A percentile compares a stretch with the other conserved stretches of the same genome.
These are phyloP conservation scores for Leonotis leonurus DNA, from an alignment of 257 asterid genomes.

Conservation along the genomic window DNA sequence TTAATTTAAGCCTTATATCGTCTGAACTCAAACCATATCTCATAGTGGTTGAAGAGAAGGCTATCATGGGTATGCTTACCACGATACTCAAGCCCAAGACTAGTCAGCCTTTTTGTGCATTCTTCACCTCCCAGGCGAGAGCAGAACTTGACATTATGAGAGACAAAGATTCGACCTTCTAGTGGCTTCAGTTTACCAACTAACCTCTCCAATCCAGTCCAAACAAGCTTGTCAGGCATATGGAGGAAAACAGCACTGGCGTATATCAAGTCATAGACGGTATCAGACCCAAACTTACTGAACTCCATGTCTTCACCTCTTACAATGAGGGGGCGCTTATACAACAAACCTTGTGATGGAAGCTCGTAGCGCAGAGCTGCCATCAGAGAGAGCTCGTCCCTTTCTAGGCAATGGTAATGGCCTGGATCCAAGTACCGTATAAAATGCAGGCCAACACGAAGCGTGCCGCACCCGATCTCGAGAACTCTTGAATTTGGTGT, in stretches of 20 bases:
- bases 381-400: slow-evolving; percentile 90
- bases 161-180: slow-evolving; percentile 79
- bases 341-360: slow-evolving; percentile 82
- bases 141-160: slow-evolving; percentile 92
- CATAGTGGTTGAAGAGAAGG: slow-evolving; percentile 89
- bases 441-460: slow-evolving; percentile 91
- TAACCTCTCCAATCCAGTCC: slow-evolving; percentile 77
- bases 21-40: slow-evolving; percentile 85
- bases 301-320: slow-evolving; percentile 96
- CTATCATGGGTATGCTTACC: slow-evolving; percentile 88
- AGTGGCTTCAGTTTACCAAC: slow-evolving; percentile 50
- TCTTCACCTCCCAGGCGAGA: slow-evolving; percentile 87
- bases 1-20: slow-evolving; percentile 35
- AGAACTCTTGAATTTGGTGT: slow-evolving; percentile 61
- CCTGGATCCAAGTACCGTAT: slow-evolving; percentile 66
- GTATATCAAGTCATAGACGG: slow-evolving; percentile 61
- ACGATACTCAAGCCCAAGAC: slow-evolving; percentile 61
- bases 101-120: slow-evolving; percentile 61
- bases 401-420: slow-evolving; percentile 76
- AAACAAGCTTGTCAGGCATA: slow-evolving; percentile 87
- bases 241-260: slow-evolving; percentile 95
- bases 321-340: slow-evolving; percentile 72
- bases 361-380: slow-evolving; percentile 88
- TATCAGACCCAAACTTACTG: slow-evolving; percentile 53
- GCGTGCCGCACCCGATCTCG: slow-evolving; percentile 96